Evolutionary conservation across 2,329 filamentous ascomycete species (phyloP).

Genomic region (Clonostachys sp.): DNA sequence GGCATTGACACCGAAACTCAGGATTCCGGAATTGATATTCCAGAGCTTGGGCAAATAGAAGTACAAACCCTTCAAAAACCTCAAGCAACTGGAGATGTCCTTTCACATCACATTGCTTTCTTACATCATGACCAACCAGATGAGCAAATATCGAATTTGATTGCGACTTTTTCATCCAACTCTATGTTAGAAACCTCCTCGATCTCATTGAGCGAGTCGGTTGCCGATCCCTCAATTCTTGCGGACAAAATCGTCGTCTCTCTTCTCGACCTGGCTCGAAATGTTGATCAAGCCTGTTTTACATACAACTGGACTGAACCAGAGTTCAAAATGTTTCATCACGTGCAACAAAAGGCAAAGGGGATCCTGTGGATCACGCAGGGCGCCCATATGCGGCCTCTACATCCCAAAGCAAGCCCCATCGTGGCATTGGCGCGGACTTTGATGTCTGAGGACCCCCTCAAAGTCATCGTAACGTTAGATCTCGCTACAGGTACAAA

Average conservation of each 20-base stretch:
- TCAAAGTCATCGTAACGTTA: slow-evolving; percentile 35
- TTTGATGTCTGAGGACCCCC: slow-evolving; percentile 42
- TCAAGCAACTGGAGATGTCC: too few relatives aligned
- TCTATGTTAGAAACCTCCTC: too few relatives aligned
- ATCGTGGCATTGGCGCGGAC: slow-evolving; percentile 42
- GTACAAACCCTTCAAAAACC: too few relatives aligned
- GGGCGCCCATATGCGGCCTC: slow-evolving; percentile 28
- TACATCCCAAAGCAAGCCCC: slow-evolving; percentile 27
- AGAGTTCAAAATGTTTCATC: slow-evolving; percentile 33
- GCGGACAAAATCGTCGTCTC: slow-evolving; percentile 31
- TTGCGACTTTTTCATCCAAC: too few relatives aligned
- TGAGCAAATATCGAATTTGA: too few relatives aligned
- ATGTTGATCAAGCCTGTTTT: slow-evolving; percentile 3
- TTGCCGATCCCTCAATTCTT: background rate
- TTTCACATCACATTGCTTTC: too few relatives aligned
- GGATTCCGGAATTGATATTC: too few relatives aligned
- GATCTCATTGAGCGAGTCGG: too few relatives aligned
- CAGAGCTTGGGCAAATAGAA: too few relatives aligned
- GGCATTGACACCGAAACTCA: too few relatives aligned
- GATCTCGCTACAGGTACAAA: slow-evolving; percentile 24
- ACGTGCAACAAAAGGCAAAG: slow-evolving; percentile 25
- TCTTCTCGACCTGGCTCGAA: slow-evolving; percentile 19
- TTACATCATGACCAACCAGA: too few relatives aligned
- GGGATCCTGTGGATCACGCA: slow-evolving; percentile 43
- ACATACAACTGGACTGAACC: slow-evolving; percentile 31